Conservation (phyloP, 1,284 basidiomycete species). For the Grifola frondosa region DNA sequence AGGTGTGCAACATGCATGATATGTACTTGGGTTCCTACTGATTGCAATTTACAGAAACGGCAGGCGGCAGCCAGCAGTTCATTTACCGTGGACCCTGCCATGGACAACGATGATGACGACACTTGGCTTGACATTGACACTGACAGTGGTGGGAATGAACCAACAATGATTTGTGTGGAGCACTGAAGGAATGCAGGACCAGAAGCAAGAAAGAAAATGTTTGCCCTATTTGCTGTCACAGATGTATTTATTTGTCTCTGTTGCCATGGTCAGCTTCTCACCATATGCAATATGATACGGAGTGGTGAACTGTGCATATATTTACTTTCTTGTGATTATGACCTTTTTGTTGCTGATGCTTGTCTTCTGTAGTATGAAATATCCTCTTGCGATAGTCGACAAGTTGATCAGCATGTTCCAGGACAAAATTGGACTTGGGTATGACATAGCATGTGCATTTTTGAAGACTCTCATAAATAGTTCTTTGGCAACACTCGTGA, state of each 20-base stretch:
- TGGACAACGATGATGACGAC: background rate
- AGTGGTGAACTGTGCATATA: conserved; percentile 36
- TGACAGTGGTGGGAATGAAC: no score
- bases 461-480: conserved; percentile 26
- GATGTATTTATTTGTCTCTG: conserved; percentile 36
- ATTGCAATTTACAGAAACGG: no score
- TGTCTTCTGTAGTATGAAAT: conserved; percentile 33
- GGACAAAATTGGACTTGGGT: conserved; percentile 24
- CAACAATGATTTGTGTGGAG: conserved; percentile 10
- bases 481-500: conserved; percentile 19
- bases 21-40: no score
- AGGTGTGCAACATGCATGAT: background rate
- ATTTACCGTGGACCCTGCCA: no score
- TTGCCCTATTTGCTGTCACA: conserved; percentile 31
- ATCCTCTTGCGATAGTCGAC: conserved; percentile 32
- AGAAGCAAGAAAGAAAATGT: conserved; percentile 30
- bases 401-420: conserved; percentile 25
- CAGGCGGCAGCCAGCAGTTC: no score
- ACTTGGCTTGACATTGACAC: background rate
- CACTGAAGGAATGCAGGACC: conserved; percentile 20
- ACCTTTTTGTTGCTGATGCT: background rate
- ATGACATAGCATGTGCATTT: conserved; percentile 39
- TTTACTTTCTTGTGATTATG: no score
- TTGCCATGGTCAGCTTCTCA: conserved; percentile 34
- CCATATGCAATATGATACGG: conserved; percentile 35